Evolutionary conservation across 2,329 filamentous ascomycete species (phyloP).

Genomic region (Lasiodiplodia citricola): DNA sequence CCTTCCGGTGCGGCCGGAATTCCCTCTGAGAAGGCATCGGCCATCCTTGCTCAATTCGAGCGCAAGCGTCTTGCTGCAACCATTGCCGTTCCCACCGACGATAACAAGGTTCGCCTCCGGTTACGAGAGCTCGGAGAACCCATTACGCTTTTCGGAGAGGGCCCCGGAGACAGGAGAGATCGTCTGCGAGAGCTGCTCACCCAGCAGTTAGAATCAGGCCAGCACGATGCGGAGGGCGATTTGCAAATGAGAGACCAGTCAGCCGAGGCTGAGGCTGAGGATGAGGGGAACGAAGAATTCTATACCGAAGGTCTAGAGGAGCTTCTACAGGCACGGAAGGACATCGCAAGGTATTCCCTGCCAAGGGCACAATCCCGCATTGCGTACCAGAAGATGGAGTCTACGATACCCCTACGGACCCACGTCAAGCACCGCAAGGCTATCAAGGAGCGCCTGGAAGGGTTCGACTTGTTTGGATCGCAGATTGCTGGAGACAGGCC

Average conservation of each 20-base stretch:
- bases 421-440: conserved; percentile 92
- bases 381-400: conserved; percentile 78
- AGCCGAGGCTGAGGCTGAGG: conserved; percentile 55
- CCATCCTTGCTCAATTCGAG: conserved; percentile 85
- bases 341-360: conserved; percentile 83
- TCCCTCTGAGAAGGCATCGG: conserved; percentile 80
- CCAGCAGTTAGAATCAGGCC: conserved; percentile 68
- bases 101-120: conserved; percentile 79
- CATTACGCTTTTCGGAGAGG: conserved; percentile 92
- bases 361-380: conserved; percentile 80
- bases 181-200: conserved; percentile 81
- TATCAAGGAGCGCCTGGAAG: conserved; percentile 80
- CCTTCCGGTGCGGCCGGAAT: conserved; percentile 69
- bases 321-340: conserved; percentile 75
- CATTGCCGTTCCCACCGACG: conserved; percentile 92
- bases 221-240: conserved; percentile 58
- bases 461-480: conserved; percentile 89
- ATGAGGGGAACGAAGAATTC: conserved; percentile 80
- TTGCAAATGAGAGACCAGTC: conserved; percentile 54
- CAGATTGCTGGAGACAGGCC: conserved; percentile 91
- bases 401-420: conserved; percentile 81
- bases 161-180: conserved; percentile 82
- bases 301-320: conserved; percentile 83
- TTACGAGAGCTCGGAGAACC: conserved; percentile 90
- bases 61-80: conserved; percentile 87